These are phyloP conservation scores for Tulasnella sp. DNA, from an alignment of 768 basidiomycete species.

Conservation along the genomic window DNA sequence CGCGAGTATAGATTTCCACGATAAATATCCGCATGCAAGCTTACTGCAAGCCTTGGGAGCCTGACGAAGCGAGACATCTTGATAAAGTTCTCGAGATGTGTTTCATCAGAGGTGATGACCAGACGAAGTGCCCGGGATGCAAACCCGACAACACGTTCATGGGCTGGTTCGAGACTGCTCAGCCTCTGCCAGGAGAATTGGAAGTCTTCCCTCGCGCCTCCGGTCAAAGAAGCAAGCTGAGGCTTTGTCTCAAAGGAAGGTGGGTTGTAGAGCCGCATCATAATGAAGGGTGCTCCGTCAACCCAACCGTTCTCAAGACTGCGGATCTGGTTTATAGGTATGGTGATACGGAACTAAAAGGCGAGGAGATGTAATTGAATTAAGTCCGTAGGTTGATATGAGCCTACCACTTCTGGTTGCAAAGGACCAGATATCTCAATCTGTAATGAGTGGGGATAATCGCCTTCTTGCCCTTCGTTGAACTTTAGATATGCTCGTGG, in stretches of 20 bases:
- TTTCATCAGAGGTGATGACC: slow-evolving; percentile 52
- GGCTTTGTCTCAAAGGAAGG: slow-evolving; percentile 58
- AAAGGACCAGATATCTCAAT: background rate
- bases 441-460: slow-evolving; percentile 3
- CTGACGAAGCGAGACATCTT: slow-evolving; percentile 42
- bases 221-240: slow-evolving; percentile 51
- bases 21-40: slow-evolving; percentile 45
- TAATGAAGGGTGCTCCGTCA: slow-evolving; percentile 55
- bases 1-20: slow-evolving; percentile 49
- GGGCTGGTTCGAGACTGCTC: slow-evolving; percentile 54
- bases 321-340: slow-evolving; percentile 36
- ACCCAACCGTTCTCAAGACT: slow-evolving; percentile 61
- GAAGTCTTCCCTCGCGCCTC: slow-evolving; percentile 40
- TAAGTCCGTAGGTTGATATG: no score
- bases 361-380: background rate
- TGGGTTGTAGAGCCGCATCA: slow-evolving; percentile 41
- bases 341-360: background rate
- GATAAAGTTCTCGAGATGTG: slow-evolving; percentile 51
- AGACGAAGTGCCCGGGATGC: slow-evolving; percentile 48
- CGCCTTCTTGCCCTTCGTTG: slow-evolving; percentile 11
- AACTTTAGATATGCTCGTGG: slow-evolving; percentile 11
- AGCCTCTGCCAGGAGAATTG: slow-evolving; percentile 56
- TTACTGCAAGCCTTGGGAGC: slow-evolving; percentile 35
- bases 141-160: slow-evolving; percentile 59
- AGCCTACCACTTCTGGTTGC: background rate